phyloP scores from a whole-genome alignment of 371 early-diverging fungal species.

The Mortierella sp. region DNA sequence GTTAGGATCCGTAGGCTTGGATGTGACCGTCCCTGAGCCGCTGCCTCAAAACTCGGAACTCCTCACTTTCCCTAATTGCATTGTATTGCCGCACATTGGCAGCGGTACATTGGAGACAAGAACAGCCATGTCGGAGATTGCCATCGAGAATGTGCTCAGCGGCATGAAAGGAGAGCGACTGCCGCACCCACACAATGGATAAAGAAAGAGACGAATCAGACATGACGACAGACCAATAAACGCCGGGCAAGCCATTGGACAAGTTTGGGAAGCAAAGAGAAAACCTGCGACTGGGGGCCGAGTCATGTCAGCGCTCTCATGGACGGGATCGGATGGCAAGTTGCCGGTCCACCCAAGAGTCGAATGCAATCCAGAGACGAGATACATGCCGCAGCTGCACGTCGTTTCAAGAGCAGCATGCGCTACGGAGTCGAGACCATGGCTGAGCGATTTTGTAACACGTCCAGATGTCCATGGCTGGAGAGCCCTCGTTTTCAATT shows the following conservation, averaged over 20 bases:
- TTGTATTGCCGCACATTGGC: slow-evolving; percentile 71
- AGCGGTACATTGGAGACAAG: slow-evolving; percentile 87
- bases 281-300: too few species aligned
- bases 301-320: too few species aligned
- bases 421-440: too few species aligned
- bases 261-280: not conserved
- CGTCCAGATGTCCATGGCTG: too few species aligned
- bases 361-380: too few species aligned
- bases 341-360: too few species aligned
- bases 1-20: slow-evolving; percentile 81
- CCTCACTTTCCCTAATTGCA: slow-evolving; percentile 68
- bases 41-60: slow-evolving; percentile 71
- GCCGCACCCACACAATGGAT: slow-evolving; percentile 28
- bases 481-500: too few species aligned
- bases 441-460: too few species aligned
- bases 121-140: slow-evolving; percentile 81
- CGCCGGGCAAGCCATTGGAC: not conserved
- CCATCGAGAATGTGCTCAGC: slow-evolving; percentile 67
- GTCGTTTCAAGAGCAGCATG: too few species aligned
- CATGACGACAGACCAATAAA: not conserved
- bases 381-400: too few species aligned
- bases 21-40: slow-evolving; percentile 92
- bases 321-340: too few species aligned
- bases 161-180: slow-evolving; percentile 57
- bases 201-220: too few species aligned